These are phyloP conservation scores for Psilocybe cyanescens DNA, from an alignment of 768 basidiomycete genomes.

Conservation along the genomic window DNA sequence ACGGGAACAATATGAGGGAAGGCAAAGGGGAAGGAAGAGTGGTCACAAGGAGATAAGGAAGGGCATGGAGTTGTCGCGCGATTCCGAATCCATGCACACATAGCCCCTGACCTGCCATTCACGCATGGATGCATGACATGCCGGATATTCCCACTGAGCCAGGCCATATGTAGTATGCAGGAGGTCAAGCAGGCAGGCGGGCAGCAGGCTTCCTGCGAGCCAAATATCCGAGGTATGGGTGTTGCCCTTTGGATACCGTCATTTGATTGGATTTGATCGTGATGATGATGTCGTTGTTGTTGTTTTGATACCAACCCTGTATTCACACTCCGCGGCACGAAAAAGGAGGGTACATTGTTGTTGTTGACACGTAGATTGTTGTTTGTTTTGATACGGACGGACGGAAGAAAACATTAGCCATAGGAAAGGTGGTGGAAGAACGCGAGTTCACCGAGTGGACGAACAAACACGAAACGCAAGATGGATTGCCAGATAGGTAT, in stretches of 20 bases:
- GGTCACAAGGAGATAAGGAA: conserved; percentile 3
- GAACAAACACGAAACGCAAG: neutral
- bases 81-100: neutral
- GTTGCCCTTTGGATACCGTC: conserved; percentile 16
- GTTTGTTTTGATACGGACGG: conserved; percentile 13
- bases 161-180: neutral
- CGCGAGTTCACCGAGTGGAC: neutral
- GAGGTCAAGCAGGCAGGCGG: neutral
- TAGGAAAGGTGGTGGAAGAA: conserved; percentile 1
- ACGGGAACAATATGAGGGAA: neutral
- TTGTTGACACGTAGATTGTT: conserved; percentile 12
- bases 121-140: conserved; percentile 5
- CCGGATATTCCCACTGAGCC: conserved; percentile 13
- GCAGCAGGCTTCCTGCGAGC: neutral
- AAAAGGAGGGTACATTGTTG: neutral
- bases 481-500: conserved; percentile 7
- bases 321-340: conserved; percentile 6
- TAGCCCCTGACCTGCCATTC: no score
- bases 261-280: conserved; percentile 5
- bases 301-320: neutral
- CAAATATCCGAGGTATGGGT: conserved; percentile 10
- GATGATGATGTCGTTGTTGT: conserved; percentile 7
- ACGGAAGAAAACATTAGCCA: conserved; percentile 7
- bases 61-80: neutral
- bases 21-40: neutral